These are phyloP conservation scores for Picochlorum costavermella DNA, from an alignment of 139 green algal genomes.

Conservation along the genomic window DNA sequence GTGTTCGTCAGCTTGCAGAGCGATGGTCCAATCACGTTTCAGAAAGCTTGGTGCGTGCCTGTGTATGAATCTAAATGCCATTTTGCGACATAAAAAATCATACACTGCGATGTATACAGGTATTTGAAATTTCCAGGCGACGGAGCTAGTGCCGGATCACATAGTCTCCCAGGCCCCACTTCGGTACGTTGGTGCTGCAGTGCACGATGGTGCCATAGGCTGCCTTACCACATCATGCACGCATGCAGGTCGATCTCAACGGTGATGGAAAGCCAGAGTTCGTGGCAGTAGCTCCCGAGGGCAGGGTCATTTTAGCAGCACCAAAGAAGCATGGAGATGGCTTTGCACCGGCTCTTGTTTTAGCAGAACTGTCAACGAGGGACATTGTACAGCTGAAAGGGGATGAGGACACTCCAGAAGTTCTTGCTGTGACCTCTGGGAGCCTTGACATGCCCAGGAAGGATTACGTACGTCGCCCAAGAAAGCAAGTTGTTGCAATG, in stretches of 20 bases:
- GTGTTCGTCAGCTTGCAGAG: slow-evolving; percentile 72
- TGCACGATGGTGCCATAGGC: background rate
- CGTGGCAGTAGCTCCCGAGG: slow-evolving; percentile 60
- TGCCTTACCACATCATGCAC: background rate
- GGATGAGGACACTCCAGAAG: slow-evolving; percentile 1
- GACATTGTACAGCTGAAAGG: background rate
- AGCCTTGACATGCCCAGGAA: slow-evolving; percentile 58
- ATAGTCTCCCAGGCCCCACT: background rate
- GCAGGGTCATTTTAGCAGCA: slow-evolving; percentile 58
- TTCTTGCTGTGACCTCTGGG: slow-evolving; percentile 65
- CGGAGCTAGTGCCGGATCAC: background rate
- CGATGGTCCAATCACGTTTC: slow-evolving; percentile 70
- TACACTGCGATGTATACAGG: slow-evolving; percentile 13
- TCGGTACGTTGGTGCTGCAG: slow-evolving; percentile 2
- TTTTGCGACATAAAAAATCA: background rate
- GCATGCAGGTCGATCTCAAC: slow-evolving; percentile 80
- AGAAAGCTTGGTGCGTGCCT: slow-evolving; percentile 73
- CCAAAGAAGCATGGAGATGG: slow-evolving; percentile 53
- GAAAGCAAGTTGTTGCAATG: slow-evolving; percentile 85
- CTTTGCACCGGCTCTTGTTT: slow-evolving; percentile 59
- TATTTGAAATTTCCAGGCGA: slow-evolving; percentile 31
- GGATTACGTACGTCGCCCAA: slow-evolving; percentile 46
- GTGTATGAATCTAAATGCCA: background rate
- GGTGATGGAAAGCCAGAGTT: slow-evolving; percentile 87
- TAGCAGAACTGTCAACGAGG: slow-evolving; percentile 47